Evolutionary conservation across 495 filamentous ascomycete species (phyloP), one percentile per base, ranked within the genome.

Genomic region (Xylaria bambusicola): DNA sequence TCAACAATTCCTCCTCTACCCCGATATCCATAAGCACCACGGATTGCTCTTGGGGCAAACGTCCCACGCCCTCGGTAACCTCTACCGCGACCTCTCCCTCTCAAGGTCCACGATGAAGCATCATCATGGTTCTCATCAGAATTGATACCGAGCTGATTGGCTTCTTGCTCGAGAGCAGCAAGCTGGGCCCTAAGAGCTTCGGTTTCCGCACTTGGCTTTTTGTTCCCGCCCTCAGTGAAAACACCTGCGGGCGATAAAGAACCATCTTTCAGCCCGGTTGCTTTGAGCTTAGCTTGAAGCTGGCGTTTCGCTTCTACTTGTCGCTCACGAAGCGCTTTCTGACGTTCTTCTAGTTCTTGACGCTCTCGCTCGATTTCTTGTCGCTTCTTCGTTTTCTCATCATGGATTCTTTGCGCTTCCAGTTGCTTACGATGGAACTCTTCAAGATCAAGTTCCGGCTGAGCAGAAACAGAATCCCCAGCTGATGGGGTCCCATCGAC

Each of bases 121-220:
- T 68, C 80, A 65, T 73, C 80, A 56, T 70, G 73, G 70, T 62
- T 48, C 9, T 68, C 65, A 42, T 80, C 69, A 26, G 78, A 79
- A 68, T 95, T 88, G 36, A 97, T 79, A 7, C 93, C 93, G 12
- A 97, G 74, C 24, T 79, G 84, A 66, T 87, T 82, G 0, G 94
- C 94, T 72, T 98, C 93, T 8, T 87, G 89, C 71, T 97, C 88
- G 20, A 98, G 75, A 7, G 83, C 84, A 1, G 91, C 91, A 17
- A 98, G 72, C 67, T 97, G 88, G 0, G 88, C 90, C 51, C 87
- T 85, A 23, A 97, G 77, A 8, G 86, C 80, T 18, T 78, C 79
- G 1, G 77, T 75, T 17, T 79, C 73, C 13, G 60, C 71, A 35
- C 56, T 68, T 7, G 74, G 64, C 35, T 75, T 71, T 50, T 47